A percentile compares a stretch with the other conserved stretches of the same genome.
Evolutionary conservation across 768 basidiomycete species (phyloP).

Genomic region (Trametes gibbosa): DNA sequence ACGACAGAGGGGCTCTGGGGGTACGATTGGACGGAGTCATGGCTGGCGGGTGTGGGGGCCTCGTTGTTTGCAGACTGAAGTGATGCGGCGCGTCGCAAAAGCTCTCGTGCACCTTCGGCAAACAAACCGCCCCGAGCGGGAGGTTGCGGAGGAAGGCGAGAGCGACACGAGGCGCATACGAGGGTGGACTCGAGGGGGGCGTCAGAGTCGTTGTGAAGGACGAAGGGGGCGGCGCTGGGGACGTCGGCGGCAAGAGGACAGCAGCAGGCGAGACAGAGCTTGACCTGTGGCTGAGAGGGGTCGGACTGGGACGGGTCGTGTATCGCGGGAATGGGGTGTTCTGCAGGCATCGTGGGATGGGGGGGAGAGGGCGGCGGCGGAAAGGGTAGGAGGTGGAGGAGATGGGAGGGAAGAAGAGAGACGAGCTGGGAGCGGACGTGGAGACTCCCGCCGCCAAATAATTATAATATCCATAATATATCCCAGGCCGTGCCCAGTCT

Average conservation of each 20-base stretch:
- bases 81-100: conserved; percentile 29
- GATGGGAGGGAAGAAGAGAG: conserved; percentile 18
- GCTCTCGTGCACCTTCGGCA: conserved; percentile 32
- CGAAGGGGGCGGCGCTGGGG: conserved; percentile 23
- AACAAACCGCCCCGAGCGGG: conserved; percentile 21
- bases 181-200: conserved; percentile 27
- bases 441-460: not conserved
- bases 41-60: conserved; percentile 24
- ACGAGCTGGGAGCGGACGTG: conserved; percentile 11
- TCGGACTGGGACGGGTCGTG: conserved; percentile 28
- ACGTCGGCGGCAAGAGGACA: conserved; percentile 31
- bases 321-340: conserved; percentile 34
- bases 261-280: conserved; percentile 34
- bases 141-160: conserved; percentile 31
- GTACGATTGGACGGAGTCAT: conserved; percentile 11
- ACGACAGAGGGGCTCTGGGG: conserved; percentile 14
- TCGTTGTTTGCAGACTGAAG: conserved; percentile 32
- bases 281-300: conserved; percentile 28
- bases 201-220: conserved; percentile 28
- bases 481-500: not conserved
- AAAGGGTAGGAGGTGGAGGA: conserved; percentile 15
- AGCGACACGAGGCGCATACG: conserved; percentile 51
- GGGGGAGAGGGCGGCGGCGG: conserved; percentile 20
- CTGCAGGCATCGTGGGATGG: conserved; percentile 48
- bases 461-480: too few relatives aligned